Evolutionary conservation across 2,329 filamentous ascomycete species (phyloP), one percentile per base, ranked within the genome.

Genomic region (Penicillium hordei): DNA sequence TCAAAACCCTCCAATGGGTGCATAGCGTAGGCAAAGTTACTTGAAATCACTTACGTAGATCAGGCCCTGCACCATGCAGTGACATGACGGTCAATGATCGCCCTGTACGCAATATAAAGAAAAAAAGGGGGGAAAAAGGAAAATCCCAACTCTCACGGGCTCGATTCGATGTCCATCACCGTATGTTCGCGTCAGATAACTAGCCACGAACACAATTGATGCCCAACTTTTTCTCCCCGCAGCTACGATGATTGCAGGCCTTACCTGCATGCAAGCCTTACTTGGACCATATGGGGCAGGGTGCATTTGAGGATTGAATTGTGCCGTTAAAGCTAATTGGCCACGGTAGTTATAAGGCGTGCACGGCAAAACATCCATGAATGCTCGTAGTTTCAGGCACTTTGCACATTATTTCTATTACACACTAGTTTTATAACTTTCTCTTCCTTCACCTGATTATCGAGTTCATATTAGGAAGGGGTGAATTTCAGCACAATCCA

Each of bases 181-280:
- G 23, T 23, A 29, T 21, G 21, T 36, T 45, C 23, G 29, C 3
- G 19, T 33, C 39, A 17, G n/a, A 42, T 23, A 19, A 34, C 48
- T 29, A 21, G 48, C 45, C 54, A 34, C 40, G 54, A 56, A 40
- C 48, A 40, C 33, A 52, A 46, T 57, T 57, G 54, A 57, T 57
- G 54, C 54, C 54, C 54, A 57, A 57, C 48, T 52, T 52, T 15
- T 46, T 25, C 25, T 25, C 19, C 34, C 33, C 48, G 29, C 25
- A 43, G 25, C 48, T n/a, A 25, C 42, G 42, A 40, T 48, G 42
- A 33, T 23, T 54, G 42, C 51, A 48, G 27, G 38, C n/a, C 38
- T 43, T 31, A 50, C 29, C 52, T 55, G 45, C 48, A 56, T 44
- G 48, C 54, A 57, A 46, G 54, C 54, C 40, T 57, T 57, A 33